Base-by-base conservation (phyloP, 768 basidiomycete genomes). In the Kwoniella europaea region DNA sequence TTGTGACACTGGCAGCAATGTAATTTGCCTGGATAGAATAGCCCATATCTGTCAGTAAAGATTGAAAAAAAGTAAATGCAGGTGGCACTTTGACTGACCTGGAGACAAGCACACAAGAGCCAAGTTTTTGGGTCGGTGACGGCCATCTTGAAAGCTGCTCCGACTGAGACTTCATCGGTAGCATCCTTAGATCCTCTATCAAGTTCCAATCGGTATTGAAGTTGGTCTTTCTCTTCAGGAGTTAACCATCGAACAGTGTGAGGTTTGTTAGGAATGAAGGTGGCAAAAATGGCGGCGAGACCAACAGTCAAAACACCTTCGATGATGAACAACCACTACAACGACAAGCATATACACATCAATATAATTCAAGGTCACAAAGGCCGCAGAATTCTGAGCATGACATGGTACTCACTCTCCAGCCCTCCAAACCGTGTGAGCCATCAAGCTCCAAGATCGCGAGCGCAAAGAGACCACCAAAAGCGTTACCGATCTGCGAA, bases 231-330 rank as follows among this genome's bases (percentile, higher is more conserved):
- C 71, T 82, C 74, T 15, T 68, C 63, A 22, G 63, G 69, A 42
- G 68, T 77, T 43, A 96, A 85, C 35, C 90, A 88, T 4, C 91
- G 90, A 76, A 93, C 91, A 53, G 93, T 89, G 57, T 87, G 82
- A 1, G 94, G 93, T 79, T 94, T 92, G 84, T 94, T 87, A 10
- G 93, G 92, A 83, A 82, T 76, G 74, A 78, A 75, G n/a, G 72
- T 67, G 27, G 73, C 66, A 61, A 80, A 74, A 57, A 79, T 69
- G 22, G 22, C 44, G 12, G 68, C 75, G 42, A 75, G 65, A 22
- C 50, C 60, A 22, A 74, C 74, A 20, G 69, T 74, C 58, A 74
- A 29, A 27, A 63, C 50, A 53, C 72, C 70, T 61, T 76, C 76
- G 18, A 79, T 63, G 69, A 79, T 79, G 67, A 76, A 76, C n/a